phyloP scores from a whole-genome alignment of 768 basidiomycete species.

The Suillus brevipes region DNA sequence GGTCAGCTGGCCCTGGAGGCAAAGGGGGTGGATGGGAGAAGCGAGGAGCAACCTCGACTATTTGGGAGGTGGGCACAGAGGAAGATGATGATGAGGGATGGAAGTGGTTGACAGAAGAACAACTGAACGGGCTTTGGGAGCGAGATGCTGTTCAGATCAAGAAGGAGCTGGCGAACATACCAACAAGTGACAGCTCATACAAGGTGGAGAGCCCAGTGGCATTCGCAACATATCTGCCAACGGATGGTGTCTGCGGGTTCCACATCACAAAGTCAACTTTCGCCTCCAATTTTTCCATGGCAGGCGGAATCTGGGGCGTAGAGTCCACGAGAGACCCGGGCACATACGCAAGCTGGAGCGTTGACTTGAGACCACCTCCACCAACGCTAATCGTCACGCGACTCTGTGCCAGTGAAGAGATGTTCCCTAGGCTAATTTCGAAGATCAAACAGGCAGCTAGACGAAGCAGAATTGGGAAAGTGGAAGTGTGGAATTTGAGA shows the following conservation, averaged over 20 bases:
- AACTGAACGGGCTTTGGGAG: constrained; percentile 39
- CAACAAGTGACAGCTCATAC: constrained; percentile 11
- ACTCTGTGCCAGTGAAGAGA: constrained; percentile 30
- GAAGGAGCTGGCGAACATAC: constrained; percentile 25
- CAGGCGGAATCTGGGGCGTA: constrained; percentile 23
- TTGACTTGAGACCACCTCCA: constrained; percentile 35
- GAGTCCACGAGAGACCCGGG: constrained; percentile 15
- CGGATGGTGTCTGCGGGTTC: constrained; percentile 47
- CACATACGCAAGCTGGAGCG: constrained; percentile 45
- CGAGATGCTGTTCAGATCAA: constrained; percentile 41
- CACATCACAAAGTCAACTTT: constrained; percentile 35
- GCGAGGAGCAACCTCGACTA: constrained; percentile 36
- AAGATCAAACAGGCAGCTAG: constrained; percentile 38
- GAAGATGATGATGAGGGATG: constrained; percentile 14
- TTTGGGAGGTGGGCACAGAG: constrained; percentile 35
- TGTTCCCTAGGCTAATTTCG: constrained; percentile 37
- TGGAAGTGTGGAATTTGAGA: constrained; percentile 53
- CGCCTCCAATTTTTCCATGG: constrained; percentile 15
- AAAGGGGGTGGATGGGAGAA: constrained; percentile 47
- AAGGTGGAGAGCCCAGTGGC: constrained; percentile 16
- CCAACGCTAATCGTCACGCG: constrained; percentile 47
- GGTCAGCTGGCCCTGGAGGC: constrained; percentile 37
- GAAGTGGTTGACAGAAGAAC: constrained; percentile 37
- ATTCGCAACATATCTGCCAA: constrained; percentile 42
- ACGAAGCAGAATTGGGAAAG: constrained; percentile 33